Evolutionary conservation across 345 rosid species (phyloP).

Genomic region (Lumnitzera racemosa): DNA sequence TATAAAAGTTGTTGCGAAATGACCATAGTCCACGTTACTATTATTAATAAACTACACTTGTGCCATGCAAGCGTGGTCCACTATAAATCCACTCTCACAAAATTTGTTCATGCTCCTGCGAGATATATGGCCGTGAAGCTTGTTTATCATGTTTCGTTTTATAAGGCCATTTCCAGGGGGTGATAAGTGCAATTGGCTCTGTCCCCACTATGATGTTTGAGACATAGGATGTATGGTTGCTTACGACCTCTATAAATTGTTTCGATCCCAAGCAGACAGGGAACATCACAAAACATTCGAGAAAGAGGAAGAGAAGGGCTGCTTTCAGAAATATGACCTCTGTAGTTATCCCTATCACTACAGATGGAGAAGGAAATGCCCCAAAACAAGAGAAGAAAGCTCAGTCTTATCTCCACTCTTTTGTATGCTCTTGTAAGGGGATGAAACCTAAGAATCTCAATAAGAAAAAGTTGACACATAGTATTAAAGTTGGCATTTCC

Average conservation of each 20-base stretch:
- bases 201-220: slow-evolving; percentile 17
- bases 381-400: too few relatives aligned
- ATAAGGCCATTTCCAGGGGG: slow-evolving; percentile 1
- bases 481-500: slow-evolving; percentile 57
- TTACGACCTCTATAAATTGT: too few relatives aligned
- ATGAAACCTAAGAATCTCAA: slow-evolving; percentile 9
- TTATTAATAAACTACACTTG: slow-evolving; percentile 7
- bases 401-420: background rate
- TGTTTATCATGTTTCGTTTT: slow-evolving; percentile 3
- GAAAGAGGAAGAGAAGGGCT: too few relatives aligned
- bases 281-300: too few relatives aligned
- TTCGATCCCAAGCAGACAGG: too few relatives aligned
- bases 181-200: slow-evolving; percentile 11
- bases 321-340: too few relatives aligned
- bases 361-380: too few relatives aligned
- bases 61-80: slow-evolving; percentile 44
- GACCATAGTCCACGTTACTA: slow-evolving; percentile 16
- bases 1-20: slow-evolving; percentile 12
- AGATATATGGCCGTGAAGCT: too few relatives aligned
- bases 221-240: too few relatives aligned
- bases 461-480: slow-evolving; percentile 34
- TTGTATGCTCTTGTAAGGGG: slow-evolving; percentile 9
- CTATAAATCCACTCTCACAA: slow-evolving; percentile 19
- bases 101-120: too few relatives aligned
- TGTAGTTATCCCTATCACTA: too few relatives aligned